Percentiles rank a stretch among this genome's conserved stretches.
Evolutionary conservation across 192 early-diverging fungal genomes (phyloP).

Genomic region (Kappamyces sp.): DNA sequence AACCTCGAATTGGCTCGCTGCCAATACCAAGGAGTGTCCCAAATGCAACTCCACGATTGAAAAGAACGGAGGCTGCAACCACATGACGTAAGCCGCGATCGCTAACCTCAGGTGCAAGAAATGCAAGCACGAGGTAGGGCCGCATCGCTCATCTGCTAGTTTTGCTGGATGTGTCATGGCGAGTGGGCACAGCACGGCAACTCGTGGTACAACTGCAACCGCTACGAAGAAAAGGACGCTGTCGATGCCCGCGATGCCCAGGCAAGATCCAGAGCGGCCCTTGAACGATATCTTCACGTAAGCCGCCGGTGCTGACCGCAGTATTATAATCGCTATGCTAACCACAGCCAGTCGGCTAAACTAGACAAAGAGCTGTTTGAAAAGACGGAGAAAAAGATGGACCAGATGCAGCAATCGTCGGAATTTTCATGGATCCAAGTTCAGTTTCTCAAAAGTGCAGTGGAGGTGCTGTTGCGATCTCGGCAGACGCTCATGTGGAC

Average conservation of each 20-base stretch:
- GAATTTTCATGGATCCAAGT: constrained; percentile 97
- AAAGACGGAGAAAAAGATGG: constrained; percentile 92
- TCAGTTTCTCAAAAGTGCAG: constrained; percentile 90
- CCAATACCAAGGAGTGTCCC: constrained; percentile 81
- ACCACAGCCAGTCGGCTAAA: constrained; percentile 93
- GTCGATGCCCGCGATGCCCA: constrained; percentile 79
- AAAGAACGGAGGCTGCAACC: constrained; percentile 99
- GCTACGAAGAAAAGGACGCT: constrained; percentile 87
- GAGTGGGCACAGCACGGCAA: constrained; percentile 96
- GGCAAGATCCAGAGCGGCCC: constrained; percentile 75
- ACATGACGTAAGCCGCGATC: constrained; percentile 66
- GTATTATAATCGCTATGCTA: constrained; percentile 96
- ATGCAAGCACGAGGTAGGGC: constrained; percentile 76
- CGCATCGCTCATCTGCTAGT: constrained; percentile 31
- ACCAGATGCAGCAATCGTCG: constrained; percentile 84
- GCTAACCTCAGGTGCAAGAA: constrained; percentile 61
- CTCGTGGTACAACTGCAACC: constrained; percentile 95
- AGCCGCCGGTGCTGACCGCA: constrained; percentile 26
- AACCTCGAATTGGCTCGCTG: constrained; percentile 96
- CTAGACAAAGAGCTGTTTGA: constrained; percentile 72
- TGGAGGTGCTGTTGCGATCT: constrained; percentile 79
- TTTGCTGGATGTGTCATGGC: constrained; percentile 99
- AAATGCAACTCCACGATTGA: constrained; percentile 95
- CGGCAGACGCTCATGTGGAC: constrained; percentile 96
- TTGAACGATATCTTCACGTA: constrained; percentile 95